phyloP scores from a whole-genome alignment of 805 yeast species.

The Wickerhamiella australiensis region DNA sequence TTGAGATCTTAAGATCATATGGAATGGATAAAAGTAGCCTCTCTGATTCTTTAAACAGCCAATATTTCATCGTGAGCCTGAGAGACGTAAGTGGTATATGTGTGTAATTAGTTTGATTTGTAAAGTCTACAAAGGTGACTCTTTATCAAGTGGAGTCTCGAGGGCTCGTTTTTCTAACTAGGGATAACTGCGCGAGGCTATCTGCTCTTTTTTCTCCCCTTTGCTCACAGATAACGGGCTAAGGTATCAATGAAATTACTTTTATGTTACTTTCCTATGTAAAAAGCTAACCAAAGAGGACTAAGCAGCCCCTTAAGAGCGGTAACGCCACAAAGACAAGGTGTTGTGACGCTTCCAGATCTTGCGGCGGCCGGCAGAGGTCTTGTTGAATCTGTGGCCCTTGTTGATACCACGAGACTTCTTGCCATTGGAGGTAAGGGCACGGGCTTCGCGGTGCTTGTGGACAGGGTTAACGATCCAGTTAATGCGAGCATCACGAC shows the following conservation, averaged over 20 bases:
- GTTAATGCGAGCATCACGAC: constrained; percentile 98
- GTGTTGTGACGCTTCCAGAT: constrained; percentile 99
- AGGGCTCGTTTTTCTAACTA: too few species aligned
- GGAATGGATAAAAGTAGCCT: too few species aligned
- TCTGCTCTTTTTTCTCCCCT: too few species aligned
- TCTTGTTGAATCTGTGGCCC: constrained; percentile 99
- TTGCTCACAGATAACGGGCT: too few species aligned
- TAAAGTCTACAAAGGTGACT: too few species aligned
- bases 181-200: too few species aligned
- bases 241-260: not conserved
- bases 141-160: too few species aligned
- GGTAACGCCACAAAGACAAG: constrained; percentile 98
- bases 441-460: constrained; percentile 99
- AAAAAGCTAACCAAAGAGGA: not conserved
- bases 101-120: too few species aligned
- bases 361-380: constrained; percentile 97
- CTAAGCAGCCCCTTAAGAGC: constrained; percentile 38
- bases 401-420: constrained; percentile 99
- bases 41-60: too few species aligned
- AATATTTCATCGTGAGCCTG: too few species aligned
- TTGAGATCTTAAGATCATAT: too few species aligned
- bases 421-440: constrained; percentile 96
- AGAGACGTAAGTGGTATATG: too few species aligned
- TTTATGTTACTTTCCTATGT: not conserved
- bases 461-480: constrained; percentile 99